A percentile compares a stretch with the other conserved stretches of the same genome.
These are phyloP conservation scores for Stenocarpella maydis DNA, from an alignment of 2,329 filamentous ascomycete genomes.

Conservation along the genomic window DNA sequence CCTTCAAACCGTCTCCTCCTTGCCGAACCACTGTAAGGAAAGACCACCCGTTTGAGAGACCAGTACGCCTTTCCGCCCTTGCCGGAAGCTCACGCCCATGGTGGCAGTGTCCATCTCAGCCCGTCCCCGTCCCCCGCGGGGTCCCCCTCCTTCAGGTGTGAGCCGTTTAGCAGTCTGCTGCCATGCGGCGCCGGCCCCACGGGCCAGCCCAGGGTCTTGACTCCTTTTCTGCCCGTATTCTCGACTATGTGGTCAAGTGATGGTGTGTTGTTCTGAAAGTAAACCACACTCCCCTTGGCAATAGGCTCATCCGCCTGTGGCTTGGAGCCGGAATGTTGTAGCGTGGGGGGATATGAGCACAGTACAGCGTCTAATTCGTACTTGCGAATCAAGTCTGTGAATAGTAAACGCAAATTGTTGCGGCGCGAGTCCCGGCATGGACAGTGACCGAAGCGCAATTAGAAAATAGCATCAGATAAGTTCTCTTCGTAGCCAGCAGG, in stretches of 20 bases:
- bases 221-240: constrained; percentile 1
- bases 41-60: constrained; percentile 12
- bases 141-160: background rate
- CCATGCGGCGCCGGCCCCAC: background rate
- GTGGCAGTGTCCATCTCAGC: constrained; percentile 9
- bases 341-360: background rate
- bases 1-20: constrained; percentile 11
- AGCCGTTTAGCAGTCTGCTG: background rate
- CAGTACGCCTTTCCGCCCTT: constrained; percentile 1
- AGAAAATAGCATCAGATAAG: background rate
- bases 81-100: background rate
- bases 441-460: background rate
- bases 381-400: background rate
- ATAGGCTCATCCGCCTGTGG: background rate
- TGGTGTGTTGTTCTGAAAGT: background rate
- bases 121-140: background rate
- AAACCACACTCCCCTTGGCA: background rate
- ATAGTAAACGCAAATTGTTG: background rate
- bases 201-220: background rate
- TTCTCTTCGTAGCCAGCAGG: background rate
- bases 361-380: background rate
- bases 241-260: background rate
- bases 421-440: background rate
- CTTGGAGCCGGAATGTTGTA: too few relatives aligned
- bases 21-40: constrained; percentile 16